Evolutionary conservation across 345 rosid genomes (phyloP).

Genomic region (Populus tremula): DNA sequence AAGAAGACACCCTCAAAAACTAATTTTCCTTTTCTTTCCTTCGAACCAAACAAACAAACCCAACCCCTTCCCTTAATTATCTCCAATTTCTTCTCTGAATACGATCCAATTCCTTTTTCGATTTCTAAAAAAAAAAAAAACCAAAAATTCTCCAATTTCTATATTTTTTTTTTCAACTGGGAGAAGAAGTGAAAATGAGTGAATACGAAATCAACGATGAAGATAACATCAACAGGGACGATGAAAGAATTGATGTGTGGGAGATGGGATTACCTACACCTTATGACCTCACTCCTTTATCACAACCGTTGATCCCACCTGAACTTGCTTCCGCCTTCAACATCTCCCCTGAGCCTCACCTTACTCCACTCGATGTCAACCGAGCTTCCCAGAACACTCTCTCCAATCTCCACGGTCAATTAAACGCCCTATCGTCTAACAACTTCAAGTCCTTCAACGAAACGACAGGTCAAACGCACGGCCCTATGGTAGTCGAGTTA

Average conservation of each 20-base stretch:
- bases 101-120: constrained; percentile 6
- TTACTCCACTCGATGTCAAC: constrained; percentile 58
- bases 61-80: constrained; percentile 28
- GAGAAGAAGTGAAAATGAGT: constrained; percentile 47
- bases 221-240: constrained; percentile 33
- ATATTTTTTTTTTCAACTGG: not conserved
- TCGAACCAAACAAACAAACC: constrained; percentile 19
- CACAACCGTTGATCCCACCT: constrained; percentile 59
- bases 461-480: constrained; percentile 18
- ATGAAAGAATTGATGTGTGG: constrained; percentile 71
- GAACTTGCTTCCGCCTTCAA: constrained; percentile 89
- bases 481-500: constrained; percentile 36
- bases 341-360: constrained; percentile 54
- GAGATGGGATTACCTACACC: constrained; percentile 74
- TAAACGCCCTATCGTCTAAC: constrained; percentile 32
- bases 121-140: not conserved
- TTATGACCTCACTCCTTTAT: constrained; percentile 73
- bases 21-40: constrained; percentile 14
- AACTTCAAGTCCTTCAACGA: constrained; percentile 39
- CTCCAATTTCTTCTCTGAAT: constrained; percentile 18
- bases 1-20: not conserved
- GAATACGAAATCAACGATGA: constrained; percentile 23
- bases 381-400: constrained; percentile 70
- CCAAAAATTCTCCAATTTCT: not conserved
- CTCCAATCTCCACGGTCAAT: constrained; percentile 43